phyloP scores from a whole-genome alignment of 2,329 filamentous ascomycete species.

The Calonectria pseudoturangicola region DNA sequence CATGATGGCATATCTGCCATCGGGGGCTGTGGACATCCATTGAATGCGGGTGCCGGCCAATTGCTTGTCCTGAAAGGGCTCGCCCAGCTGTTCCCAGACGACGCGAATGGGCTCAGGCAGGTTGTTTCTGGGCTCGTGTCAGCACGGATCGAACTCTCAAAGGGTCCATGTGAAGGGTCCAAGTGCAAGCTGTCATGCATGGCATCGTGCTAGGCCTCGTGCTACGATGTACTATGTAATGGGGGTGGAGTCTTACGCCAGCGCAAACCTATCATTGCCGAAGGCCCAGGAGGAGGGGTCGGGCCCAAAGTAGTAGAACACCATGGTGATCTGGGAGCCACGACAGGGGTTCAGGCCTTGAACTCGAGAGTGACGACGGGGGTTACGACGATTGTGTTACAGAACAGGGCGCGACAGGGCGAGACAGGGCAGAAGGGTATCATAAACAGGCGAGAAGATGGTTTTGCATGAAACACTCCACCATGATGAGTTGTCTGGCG shows the following conservation, averaged over 20 bases:
- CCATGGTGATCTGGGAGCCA: slow-evolving; percentile 33
- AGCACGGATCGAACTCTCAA: slow-evolving; percentile 11
- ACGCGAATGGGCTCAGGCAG: slow-evolving; percentile 30
- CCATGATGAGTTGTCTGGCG: slow-evolving; percentile 2
- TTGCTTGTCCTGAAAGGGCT: slow-evolving; percentile 33
- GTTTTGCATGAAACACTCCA: not conserved
- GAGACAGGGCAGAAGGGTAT: not conserved
- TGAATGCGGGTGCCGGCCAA: slow-evolving; percentile 37
- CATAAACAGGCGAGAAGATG: not conserved
- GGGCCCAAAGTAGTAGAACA: slow-evolving; percentile 43
- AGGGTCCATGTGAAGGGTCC: not conserved
- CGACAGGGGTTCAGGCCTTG: not conserved
- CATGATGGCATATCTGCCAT: slow-evolving; percentile 38
- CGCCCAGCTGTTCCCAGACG: slow-evolving; percentile 36
- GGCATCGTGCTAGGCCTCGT: slow-evolving; percentile 16
- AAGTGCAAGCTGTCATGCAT: slow-evolving; percentile 11
- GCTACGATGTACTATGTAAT: not conserved
- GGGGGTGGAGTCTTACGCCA: slow-evolving; percentile 36
- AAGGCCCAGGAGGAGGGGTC: slow-evolving; percentile 41
- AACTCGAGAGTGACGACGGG: not conserved
- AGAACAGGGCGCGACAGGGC: not conserved
- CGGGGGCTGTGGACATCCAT: slow-evolving; percentile 33
- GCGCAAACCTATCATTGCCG: slow-evolving; percentile 36
- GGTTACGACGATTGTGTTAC: not conserved
- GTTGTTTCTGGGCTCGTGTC: slow-evolving; percentile 31